Base-by-base conservation (phyloP, 2,329 filamentous ascomycete genomes). In the Thelonectria discophora region DNA sequence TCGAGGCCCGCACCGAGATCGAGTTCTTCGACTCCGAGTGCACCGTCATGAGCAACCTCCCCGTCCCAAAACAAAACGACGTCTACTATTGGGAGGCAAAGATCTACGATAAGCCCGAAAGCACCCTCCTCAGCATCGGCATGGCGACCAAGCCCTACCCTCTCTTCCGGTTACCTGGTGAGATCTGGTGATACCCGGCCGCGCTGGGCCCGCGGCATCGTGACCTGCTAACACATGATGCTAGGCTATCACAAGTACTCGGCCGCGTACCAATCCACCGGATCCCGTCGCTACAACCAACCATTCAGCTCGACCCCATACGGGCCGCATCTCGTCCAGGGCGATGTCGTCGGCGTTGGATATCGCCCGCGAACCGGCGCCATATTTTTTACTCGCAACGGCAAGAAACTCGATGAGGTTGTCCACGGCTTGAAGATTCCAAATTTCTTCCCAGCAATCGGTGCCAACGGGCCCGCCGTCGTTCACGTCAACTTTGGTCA, bases 1-100 rank as follows among this genome's bases (percentile, higher is more conserved):
- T 99, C 66, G 94, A 99, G 79, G 94, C 82, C 42, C 88, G 95
- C 67, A 99, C 95, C 11, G 95, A 99, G 77, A 97, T 99, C 66
- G 95, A 99, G 76, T 99, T 99, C 80, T 99, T 97, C 74, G 95
- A 99, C 78, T 95, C 93, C 2, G 95, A 97, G 76, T 98, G 94
- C 81, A 97, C 94, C 70, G 95, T 98, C 64, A 93, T 97, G 82
- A 96, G 91, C 82, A 99, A 99, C 73, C 79, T 99, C 42, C 95
- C 95, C 0, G 93, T 99, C 8, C 95, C 95, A 13, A 99, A 99
- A 75, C 95, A 99, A 75, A 99, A 99, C 74, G 95, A 99, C 74
- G 94, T 98, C 11, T 99, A 99, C 78, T 99, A 99, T 78, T 99
- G 95, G 95, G 95, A 99, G 78, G 92, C 94, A 58, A 99, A 99